Evolutionary conservation across 139 green algal species (phyloP), one percentile per base, ranked within the genome.

Genomic region (Chlamydomonas sp.): DNA sequence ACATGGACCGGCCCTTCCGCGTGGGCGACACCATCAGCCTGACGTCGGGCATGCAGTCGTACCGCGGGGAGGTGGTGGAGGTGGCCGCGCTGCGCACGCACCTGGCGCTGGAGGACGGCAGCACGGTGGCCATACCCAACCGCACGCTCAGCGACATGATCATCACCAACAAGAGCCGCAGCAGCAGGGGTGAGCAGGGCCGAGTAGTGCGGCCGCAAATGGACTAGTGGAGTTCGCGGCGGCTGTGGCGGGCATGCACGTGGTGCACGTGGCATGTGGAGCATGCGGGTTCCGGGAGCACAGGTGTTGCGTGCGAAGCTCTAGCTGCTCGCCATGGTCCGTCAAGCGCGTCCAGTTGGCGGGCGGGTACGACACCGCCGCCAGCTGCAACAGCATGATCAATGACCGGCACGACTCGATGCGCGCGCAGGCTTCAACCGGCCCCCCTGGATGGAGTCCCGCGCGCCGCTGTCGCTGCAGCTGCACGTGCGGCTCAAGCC

Each of bases 1-100:
- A 86, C 80, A 58, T 78, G 80, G 80, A 86, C 60, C 69, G 80
- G 9, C 80, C 80, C 8, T 86, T 86, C 67, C 69, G 72, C 4
- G 80, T 86, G 69, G 80, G 80, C 17, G 80, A 86, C 67, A 86
- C 80, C 80, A 86, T 86, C 68, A 31, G 59, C 1, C 18, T 86
- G 2, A 20, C 66, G 20, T 69, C 59, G 8, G 80, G 80, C 57
- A 16, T 62, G 5, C 10, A 17, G n/a, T 49, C 68, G 7, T 78
- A 71, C 68, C 12, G 8, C 68, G 80, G 80, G 0, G 80, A 86
- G 80, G 80, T 86, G 80, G 80, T 78, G 80, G 80, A 85, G 67
- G 17, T 85, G 5, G 68, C 80, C 67, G 67, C 80, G 5, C 80
- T 85, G 68, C 68, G 80, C 10, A 86, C 80, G 14, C 80, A 86